Evolutionary conservation across 2,329 filamentous ascomycete species (phyloP), one percentile per base, ranked within the genome.

Genomic region (Stagonosporopsis rhizophila): DNA sequence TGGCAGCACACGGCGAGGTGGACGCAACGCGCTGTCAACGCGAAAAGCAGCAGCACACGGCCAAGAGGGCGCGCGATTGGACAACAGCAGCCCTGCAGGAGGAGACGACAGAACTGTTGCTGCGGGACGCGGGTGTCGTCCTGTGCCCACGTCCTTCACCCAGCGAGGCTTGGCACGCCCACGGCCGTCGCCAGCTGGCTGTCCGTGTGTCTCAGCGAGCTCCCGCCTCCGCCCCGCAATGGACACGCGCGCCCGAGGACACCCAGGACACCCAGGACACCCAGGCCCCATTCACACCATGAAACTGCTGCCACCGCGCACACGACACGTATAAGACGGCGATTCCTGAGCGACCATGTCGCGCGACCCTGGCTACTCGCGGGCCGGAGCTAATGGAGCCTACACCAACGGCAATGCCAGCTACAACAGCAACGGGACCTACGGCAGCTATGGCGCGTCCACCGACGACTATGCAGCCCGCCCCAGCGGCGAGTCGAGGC

Each of bases 331-430:
- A 52, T 28, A 37, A 56, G 34, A 44, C 45, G 39, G 49, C 56
- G 52, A 57, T 51, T 28, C 28, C 47, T 61, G 38, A 52, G 48
- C 19, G 47, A 51, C 59, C 66, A 77, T 77, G 75, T 76, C 74
- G 56, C 74, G 72, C 59, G 66, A 66, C 45, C 72, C 71, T 41
- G 71, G 66, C 58, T 70, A 68, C 61, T 54, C 65, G 58, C 71
- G 70, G 59, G 57, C 67, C 50, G 69, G 70, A 42, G 52, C 68
- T 41, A 75, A 76, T 53, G 74, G 74, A 25, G 40, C 32, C 67
- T 74, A 52, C 46, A 63, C 37, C 30, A 80, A 80, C 32, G 61
- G 53, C 37, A 58, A 47, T 30, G 28, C 65, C 14, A 72, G 50
- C 51, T 62, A 67, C 60, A 58, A 52, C 48, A 37, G 34, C 42